Evolutionary conservation across 1,284 basidiomycete species (phyloP).

Genomic region (Fomitopsis betulina): DNA sequence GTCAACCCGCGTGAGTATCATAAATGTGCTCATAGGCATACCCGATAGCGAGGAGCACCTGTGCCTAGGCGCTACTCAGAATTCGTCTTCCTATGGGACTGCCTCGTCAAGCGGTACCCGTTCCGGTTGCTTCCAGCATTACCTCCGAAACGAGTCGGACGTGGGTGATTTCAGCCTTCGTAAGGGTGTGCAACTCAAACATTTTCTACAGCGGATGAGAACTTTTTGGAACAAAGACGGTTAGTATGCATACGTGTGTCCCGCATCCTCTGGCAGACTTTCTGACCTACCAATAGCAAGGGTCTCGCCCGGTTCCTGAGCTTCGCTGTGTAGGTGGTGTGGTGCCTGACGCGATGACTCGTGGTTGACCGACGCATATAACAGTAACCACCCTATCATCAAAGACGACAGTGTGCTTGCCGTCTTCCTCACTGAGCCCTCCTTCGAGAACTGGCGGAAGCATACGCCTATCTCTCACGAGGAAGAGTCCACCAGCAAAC

Average conservation of each 20-base stretch:
- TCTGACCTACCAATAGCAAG: constrained; percentile 42
- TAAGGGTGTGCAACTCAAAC: constrained; percentile 1
- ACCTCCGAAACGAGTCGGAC: constrained; percentile 87
- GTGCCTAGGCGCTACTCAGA: constrained; percentile 83
- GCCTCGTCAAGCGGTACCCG: constrained; percentile 75
- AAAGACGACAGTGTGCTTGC: constrained; percentile 81
- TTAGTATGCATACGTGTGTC: constrained; percentile 19
- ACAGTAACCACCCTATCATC: constrained; percentile 85
- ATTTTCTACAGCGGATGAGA: constrained; percentile 62
- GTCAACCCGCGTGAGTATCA: neutral
- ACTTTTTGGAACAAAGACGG: constrained; percentile 87
- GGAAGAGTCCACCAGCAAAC: constrained; percentile 81
- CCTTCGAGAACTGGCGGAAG: constrained; percentile 86
- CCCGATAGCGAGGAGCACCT: constrained; percentile 50
- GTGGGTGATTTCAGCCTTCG: constrained; percentile 48
- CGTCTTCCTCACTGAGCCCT: constrained; percentile 77
- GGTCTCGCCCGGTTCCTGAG: constrained; percentile 81
- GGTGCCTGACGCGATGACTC: constrained; percentile 19
- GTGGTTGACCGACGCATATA: neutral
- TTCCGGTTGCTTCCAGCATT: constrained; percentile 88
- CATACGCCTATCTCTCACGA: constrained; percentile 68
- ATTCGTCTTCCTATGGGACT: constrained; percentile 86
- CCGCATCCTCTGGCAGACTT: neutral
- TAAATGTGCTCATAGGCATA: neutral
- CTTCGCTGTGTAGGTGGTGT: constrained; percentile 56